These are phyloP conservation scores for Monosporascus sp. DNA, from an alignment of 2,329 filamentous ascomycete species.

Conservation along the genomic window DNA sequence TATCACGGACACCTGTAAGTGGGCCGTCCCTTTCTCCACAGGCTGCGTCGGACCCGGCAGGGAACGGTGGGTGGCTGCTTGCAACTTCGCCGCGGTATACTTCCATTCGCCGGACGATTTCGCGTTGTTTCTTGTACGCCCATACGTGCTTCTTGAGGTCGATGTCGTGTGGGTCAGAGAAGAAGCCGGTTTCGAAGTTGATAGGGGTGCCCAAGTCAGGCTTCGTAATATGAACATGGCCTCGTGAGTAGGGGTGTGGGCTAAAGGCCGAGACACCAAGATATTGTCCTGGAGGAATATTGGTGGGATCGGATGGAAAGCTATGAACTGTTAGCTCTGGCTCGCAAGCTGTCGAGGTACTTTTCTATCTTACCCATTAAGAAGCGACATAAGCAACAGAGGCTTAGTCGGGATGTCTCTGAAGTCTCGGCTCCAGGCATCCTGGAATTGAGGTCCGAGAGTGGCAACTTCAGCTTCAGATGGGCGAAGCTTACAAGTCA, in stretches of 20 bases:
- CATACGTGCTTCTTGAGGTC: conserved; percentile 45
- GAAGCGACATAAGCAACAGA: conserved; percentile 33
- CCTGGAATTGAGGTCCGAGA: conserved; percentile 40
- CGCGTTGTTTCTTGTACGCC: conserved; percentile 42
- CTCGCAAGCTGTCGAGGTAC: not conserved
- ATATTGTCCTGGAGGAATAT: too few species aligned
- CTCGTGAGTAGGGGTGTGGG: conserved; percentile 51
- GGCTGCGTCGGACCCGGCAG: conserved; percentile 30
- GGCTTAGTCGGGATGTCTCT: conserved; percentile 28
- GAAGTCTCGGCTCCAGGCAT: conserved; percentile 43
- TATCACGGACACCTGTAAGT: conserved; percentile 33
- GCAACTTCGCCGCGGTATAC: conserved; percentile 40
- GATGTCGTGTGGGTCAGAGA: conserved; percentile 38
- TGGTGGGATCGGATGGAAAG: too few species aligned
- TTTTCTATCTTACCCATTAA: conserved; percentile 19
- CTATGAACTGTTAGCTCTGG: conserved; percentile 18
- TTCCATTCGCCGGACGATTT: conserved; percentile 48
- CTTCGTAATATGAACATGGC: conserved; percentile 50
- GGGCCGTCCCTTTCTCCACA: conserved; percentile 21
- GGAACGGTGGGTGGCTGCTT: conserved; percentile 36
- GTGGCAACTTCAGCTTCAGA: conserved; percentile 40
- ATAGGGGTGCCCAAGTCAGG: conserved; percentile 30
- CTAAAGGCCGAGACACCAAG: conserved; percentile 12
- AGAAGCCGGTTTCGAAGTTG: conserved; percentile 51
- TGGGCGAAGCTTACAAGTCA: conserved; percentile 42